Evolutionary conservation across 257 asterid species (phyloP), one percentile per base, ranked within the genome.

Genomic region (Petrea volubilis): DNA sequence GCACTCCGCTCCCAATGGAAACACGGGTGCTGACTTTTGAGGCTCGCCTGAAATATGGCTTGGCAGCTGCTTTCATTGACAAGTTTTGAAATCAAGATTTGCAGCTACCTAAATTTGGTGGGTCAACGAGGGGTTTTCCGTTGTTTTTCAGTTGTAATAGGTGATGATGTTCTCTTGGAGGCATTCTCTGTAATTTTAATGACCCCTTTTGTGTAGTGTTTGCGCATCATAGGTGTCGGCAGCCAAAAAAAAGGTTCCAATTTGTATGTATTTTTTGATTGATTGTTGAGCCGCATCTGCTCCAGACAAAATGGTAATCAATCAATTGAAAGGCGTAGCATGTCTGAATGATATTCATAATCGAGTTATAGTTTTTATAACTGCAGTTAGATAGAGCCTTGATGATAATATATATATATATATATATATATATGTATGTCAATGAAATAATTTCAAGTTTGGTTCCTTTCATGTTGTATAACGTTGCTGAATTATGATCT

Each of bases 121-220:
- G 71, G 31, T 10, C 13, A 49, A n/a, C n/a, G 71, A 21, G 33
- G 31, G 27, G 46, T 41, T 15, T 43, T 44, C 13, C 31, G 63
- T 75, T 21, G 11, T 34, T 24, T 53, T 14, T 21, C 14, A 3
- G 11, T 67, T 29, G 18, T 9, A n/a, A 12, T 27, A 53, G 5
- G 43, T 25, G 46, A 4, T 24, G 31, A 18, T 44, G 24, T 24
- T 41, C 47, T 25, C 17, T 50, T 7, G 13, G 8, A 50, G 47
- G 21, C 58, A 36, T 53, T 43, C 10, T 65, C 51, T 55, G 72
- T 69, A 69, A 56, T 70, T n/a, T n/a, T 47, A 50, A 6, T 50
- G 46, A 36, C 25, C 46, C 60, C 14, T 53, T 38, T 28, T 24
- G 25, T 31, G 20, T 61, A 60, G 14, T 40, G 29, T 36, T 1